phyloP scores from a whole-genome alignment of 805 yeast genomes.

The Kodamaea restingae region DNA sequence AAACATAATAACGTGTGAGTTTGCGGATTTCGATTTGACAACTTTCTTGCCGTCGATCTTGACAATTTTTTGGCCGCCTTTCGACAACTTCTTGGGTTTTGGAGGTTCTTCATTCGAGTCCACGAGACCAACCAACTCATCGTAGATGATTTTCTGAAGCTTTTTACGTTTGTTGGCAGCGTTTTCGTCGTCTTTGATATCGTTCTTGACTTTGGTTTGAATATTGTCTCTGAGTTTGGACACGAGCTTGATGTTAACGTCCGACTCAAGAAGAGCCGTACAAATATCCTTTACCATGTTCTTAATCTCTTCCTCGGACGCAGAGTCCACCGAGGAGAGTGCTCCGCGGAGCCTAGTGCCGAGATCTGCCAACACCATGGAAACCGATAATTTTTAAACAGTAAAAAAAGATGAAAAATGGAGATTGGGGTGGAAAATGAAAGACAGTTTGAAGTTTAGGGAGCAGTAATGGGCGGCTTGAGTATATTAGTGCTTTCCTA shows the following conservation, averaged over 20 bases:
- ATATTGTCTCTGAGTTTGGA: conserved; percentile 66
- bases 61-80: conserved; percentile 12
- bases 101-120: conserved; percentile 64
- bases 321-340: conserved; percentile 38
- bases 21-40: conserved; percentile 17
- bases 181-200: conserved; percentile 48
- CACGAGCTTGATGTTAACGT: conserved; percentile 85
- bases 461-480: too few species aligned
- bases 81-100: conserved; percentile 77
- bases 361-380: conserved; percentile 44
- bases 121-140: conserved; percentile 82
- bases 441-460: too few species aligned
- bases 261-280: conserved; percentile 88
- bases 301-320: conserved; percentile 36
- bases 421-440: too few species aligned
- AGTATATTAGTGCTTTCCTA: too few species aligned
- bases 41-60: conserved; percentile 28
- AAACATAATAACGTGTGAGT: conserved; percentile 77
- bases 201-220: conserved; percentile 45
- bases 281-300: conserved; percentile 80
- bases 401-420: background rate
- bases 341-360: conserved; percentile 43
- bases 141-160: conserved; percentile 89
- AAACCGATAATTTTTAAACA: too few species aligned
- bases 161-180: conserved; percentile 71